Percentiles rank a stretch among this genome's conserved stretches.
These are phyloP conservation scores for Ustilago trichophora DNA, from an alignment of 1,284 basidiomycete genomes.

Conservation along the genomic window DNA sequence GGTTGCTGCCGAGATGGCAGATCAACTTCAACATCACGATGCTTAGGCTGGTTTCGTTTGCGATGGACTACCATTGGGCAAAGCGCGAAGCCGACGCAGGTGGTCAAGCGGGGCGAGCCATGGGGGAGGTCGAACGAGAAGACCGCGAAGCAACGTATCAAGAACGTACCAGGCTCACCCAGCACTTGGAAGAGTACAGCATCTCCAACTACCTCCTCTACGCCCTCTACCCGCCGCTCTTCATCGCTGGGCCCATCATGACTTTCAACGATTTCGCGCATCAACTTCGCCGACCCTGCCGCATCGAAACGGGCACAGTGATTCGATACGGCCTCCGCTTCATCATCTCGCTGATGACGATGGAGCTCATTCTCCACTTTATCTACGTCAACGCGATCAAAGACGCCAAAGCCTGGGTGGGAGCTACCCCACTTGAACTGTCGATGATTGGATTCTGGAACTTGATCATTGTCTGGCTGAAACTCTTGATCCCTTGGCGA, in stretches of 20 bases:
- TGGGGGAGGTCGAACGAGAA: constrained; percentile 10
- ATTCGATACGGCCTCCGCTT: constrained; percentile 78
- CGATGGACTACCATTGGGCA: constrained; percentile 87
- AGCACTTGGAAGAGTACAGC: constrained; percentile 70
- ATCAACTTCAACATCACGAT: constrained; percentile 96
- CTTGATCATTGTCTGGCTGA: constrained; percentile 93
- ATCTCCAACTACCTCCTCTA: constrained; percentile 77
- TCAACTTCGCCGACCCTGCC: constrained; percentile 73
- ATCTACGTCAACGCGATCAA: constrained; percentile 99
- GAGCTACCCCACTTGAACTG: constrained; percentile 80
- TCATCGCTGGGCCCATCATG: constrained; percentile 95
- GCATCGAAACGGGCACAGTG: constrained; percentile 53
- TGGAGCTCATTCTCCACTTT: constrained; percentile 91
- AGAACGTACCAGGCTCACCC: constrained; percentile 39
- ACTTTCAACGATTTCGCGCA: constrained; percentile 93
- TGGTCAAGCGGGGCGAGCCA: constrained; percentile 62
- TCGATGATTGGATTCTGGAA: constrained; percentile 98
- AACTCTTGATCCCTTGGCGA: constrained; percentile 97
- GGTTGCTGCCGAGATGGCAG: constrained; percentile 89
- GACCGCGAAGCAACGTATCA: constrained; percentile 22
- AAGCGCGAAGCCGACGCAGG: constrained; percentile 65
- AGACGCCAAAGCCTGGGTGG: constrained; percentile 77
- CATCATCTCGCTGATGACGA: constrained; percentile 77
- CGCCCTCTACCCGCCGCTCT: constrained; percentile 87
- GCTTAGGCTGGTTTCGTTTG: constrained; percentile 90